Evolutionary conservation across 805 yeast genomes (phyloP), one percentile per base, ranked within the genome.

Genomic region (Cyberlindnera euphorbiiphila): DNA sequence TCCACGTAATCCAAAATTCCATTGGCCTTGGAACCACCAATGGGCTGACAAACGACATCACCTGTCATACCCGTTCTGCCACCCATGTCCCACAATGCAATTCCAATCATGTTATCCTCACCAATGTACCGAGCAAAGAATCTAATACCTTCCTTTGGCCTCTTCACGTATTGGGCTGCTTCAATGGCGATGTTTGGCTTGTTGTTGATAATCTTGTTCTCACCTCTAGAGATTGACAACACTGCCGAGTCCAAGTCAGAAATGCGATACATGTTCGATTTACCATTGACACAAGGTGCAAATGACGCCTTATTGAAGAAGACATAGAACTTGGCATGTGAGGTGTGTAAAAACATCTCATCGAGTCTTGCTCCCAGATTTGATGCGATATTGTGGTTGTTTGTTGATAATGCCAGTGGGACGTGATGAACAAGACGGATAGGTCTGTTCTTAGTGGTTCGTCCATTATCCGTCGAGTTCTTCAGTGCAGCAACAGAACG

Each of bases 271-370:
- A 87, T 49, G 53, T 87, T 87, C 8, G 93, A 83, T 55, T 88
- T 87, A 9, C 96, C 96, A 66, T 84, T 87, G 29, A 87, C 93
- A 60, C 96, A 87, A 0, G 96, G 94, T 0, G 95, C 95, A 23
- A 85, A 60, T 5, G 81, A 74, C 9, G 81, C 62, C 42, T 78
- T 76, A 56, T 87, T 87, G 53, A 87, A 76, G 22, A 86, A 79
- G 6, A 80, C 78, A 57, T 87, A 87, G 57, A 88, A 86, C 61
- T 85, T 85, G 36, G 89, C 78, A 62, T 87, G 96, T 1, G 95
- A 76, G 1, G 95, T 81, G 35, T 81, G 69, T 51, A 87, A 63
- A 56, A 86, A 87, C 85, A 85, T 79, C 59, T 87, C 95, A 61
- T 87, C 96, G 28, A 86, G 65, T 48, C 72, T 67, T 9, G 87